These are phyloP conservation scores for Cladophialophora bantiana DNA, from an alignment of 2,329 filamentous ascomycete genomes.

Conservation along the genomic window DNA sequence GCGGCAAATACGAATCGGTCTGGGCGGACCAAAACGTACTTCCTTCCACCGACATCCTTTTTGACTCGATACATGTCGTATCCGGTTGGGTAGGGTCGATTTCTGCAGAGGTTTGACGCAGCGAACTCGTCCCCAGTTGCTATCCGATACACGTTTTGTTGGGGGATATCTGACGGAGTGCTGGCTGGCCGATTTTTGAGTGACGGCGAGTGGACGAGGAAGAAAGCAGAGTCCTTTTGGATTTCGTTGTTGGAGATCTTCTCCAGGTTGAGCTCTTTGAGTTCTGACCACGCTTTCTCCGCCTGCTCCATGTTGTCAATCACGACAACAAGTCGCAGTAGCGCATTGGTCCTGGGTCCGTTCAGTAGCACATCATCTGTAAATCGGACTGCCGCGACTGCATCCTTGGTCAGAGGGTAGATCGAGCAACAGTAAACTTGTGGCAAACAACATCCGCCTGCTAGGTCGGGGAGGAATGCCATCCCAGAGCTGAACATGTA, in stretches of 20 bases:
- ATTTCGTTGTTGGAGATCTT: conserved; percentile 21
- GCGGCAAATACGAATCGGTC: conserved; percentile 47
- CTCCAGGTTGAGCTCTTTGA: conserved; percentile 38
- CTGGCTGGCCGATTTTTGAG: background rate
- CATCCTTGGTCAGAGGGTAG: background rate
- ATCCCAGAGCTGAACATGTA: conserved; percentile 43
- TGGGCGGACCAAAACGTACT: conserved; percentile 44
- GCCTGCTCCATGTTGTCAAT: conserved; percentile 23
- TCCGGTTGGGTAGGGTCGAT: conserved; percentile 41
- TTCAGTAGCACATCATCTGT: conserved; percentile 46
- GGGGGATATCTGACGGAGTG: background rate
- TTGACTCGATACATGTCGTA: conserved; percentile 43
- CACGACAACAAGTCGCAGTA: conserved; percentile 26
- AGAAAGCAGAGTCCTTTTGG: conserved; percentile 30
- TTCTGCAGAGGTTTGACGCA: conserved; percentile 40
- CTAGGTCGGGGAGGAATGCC: conserved; percentile 44
- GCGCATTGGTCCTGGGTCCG: conserved; percentile 6
- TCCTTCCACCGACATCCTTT: conserved; percentile 34
- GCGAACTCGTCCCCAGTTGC: conserved; percentile 44
- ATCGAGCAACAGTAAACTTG: conserved; percentile 46
- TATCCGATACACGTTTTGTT: conserved; percentile 34
- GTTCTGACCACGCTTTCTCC: conserved; percentile 43
- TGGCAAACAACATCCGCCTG: conserved; percentile 45
- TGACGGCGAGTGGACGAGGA: conserved; percentile 16
- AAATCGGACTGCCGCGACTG: conserved; percentile 36